Percentiles rank a stretch among this genome's conserved stretches.
These are phyloP conservation scores for Diaporthe eres DNA, from an alignment of 2,329 filamentous ascomycete species.

Conservation along the genomic window DNA sequence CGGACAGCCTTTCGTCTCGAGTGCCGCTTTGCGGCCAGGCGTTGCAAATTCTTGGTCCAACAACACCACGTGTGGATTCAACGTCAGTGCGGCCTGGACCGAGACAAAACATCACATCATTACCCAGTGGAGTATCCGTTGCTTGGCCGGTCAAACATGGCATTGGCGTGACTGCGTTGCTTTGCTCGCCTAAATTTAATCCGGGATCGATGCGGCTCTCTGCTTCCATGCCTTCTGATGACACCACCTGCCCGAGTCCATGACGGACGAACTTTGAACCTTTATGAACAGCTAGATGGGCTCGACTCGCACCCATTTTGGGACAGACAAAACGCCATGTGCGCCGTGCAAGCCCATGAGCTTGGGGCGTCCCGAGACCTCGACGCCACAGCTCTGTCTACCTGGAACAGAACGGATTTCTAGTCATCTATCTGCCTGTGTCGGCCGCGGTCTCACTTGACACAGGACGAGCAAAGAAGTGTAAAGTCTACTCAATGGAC, in stretches of 20 bases:
- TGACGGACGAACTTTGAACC: neutral
- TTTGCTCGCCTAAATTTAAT: conserved; percentile 41
- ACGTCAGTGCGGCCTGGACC: conserved; percentile 36
- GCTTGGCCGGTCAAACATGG: conserved; percentile 32
- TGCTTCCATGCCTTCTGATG: neutral
- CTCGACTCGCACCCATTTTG: neutral
- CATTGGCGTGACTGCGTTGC: conserved; percentile 42
- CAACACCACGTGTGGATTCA: conserved; percentile 35
- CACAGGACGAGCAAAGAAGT: conserved; percentile 3
- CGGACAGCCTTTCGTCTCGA: conserved; percentile 15
- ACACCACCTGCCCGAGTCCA: neutral
- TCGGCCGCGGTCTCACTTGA: conserved; percentile 12
- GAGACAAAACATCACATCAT: conserved; percentile 41
- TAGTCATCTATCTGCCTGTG: neutral
- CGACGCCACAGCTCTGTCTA: neutral
- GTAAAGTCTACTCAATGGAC: conserved; percentile 25
- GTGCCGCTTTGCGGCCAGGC: conserved; percentile 23
- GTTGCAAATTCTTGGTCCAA: conserved; percentile 29
- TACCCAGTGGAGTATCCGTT: conserved; percentile 37
- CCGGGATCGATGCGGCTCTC: conserved; percentile 31
- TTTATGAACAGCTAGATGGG: conserved; percentile 7
- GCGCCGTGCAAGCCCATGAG: neutral
- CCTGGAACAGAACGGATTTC: neutral
- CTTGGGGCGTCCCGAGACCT: neutral
- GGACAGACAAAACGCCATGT: neutral